Base-by-base conservation (phyloP, 2,329 filamentous ascomycete genomes). In the Lachnellula subtilissima region DNA sequence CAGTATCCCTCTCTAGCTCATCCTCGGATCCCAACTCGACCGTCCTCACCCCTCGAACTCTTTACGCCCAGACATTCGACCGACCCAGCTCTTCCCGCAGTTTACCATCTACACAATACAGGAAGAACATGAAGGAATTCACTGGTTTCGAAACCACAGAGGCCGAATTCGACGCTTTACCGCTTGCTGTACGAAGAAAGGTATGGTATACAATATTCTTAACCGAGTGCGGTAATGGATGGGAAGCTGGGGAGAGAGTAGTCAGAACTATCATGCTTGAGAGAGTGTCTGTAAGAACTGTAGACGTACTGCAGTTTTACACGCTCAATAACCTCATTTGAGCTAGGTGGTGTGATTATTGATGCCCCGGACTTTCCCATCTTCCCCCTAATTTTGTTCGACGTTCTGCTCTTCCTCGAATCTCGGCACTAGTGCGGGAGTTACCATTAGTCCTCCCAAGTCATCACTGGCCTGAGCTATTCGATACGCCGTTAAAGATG, bases 151-250 rank as follows among this genome's bases (percentile, higher is more conserved):
- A 58, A 6, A 66, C 67, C 12, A 69, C 76, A 2, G 70, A 73
- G 48, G 76, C 78, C 58, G 77, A 79, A 62, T 80, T 78, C 63
- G 76, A 79, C 61, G 73, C 75, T 40, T 69, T 80, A 54, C 77
- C 78, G 8, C 61, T 76, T 47, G 76, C 77, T n/a, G 75, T 80
- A 22, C 73, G 76, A 60, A 73, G 75, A 67, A 80, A 80, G 75
- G 78, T 80, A 69, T 69, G 75, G 72, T 51, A 45, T 54, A 36
- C 40, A 22, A 5, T 54, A 46, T 54, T 42, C 37, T 51, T 42
- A 32, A 22, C 15, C 32, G 37, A 22, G 51, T 23, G 25, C 14
- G 39, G 43, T 32, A 43, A 19, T 47, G 37, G 43, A 49, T 19
- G 9, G 25, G 43, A 37, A 42, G 17, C 22, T 37, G 25, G 9